Percentiles rank a stretch among this genome's conserved stretches.
Evolutionary conservation across 768 basidiomycete species (phyloP).

Genomic region (Rhodotorula babjevae): DNA sequence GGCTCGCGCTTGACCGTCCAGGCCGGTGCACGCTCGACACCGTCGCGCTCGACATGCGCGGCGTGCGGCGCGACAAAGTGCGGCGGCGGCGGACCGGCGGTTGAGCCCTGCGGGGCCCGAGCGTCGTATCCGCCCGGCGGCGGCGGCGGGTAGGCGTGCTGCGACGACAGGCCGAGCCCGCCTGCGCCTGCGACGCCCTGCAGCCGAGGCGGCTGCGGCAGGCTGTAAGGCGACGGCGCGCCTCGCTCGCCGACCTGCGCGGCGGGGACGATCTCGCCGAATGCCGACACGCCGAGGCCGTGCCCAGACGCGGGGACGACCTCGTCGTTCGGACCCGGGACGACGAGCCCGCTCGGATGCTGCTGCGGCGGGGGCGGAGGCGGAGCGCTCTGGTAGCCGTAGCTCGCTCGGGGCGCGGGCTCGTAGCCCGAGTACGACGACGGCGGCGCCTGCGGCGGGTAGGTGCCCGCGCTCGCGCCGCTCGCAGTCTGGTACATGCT

Average conservation of each 20-base stretch:
- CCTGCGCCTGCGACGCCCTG: too few species aligned
- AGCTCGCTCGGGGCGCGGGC: neutral
- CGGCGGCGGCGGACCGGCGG: too few species aligned
- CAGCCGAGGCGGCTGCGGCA: neutral
- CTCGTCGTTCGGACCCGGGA: neutral
- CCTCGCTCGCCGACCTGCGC: neutral
- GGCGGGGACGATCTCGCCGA: conserved; percentile 8
- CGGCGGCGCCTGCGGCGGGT: neutral
- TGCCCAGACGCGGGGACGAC: conserved; percentile 7
- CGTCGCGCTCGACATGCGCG: neutral
- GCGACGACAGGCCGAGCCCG: neutral
- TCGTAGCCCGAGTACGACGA: neutral
- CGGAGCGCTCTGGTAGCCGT: neutral
- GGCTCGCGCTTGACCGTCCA: neutral
- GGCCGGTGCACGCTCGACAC: neutral
- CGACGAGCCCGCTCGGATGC: conserved; percentile 1
- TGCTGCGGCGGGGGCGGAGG: neutral
- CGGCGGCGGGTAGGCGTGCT: neutral
- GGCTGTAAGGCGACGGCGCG: neutral
- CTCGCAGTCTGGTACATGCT: neutral
- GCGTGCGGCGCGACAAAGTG: too few species aligned
- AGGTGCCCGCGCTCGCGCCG: neutral
- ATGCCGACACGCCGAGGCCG: conserved; percentile 5
- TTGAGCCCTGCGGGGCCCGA: too few species aligned
- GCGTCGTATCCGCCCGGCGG: neutral